A percentile compares a stretch with the other conserved stretches of the same genome.
phyloP scores from a whole-genome alignment of 1,139 yeast genomes.

The Debaryomycetaceae sp. region DNA sequence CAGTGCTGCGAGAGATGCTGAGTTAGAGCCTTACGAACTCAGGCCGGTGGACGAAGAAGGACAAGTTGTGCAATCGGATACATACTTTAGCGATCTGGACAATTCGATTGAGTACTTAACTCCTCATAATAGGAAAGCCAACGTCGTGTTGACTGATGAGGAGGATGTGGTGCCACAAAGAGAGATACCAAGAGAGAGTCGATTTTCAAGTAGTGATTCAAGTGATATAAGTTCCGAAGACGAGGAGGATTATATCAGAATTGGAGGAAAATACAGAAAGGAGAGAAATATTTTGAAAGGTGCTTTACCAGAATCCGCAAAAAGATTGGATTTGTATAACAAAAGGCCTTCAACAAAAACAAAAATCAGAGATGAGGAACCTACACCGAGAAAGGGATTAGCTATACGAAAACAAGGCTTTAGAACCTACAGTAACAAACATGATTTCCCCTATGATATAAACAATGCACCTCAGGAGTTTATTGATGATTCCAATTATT shows the following conservation, averaged over 20 bases:
- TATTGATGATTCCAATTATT: constrained; percentile 3
- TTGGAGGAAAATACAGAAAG: constrained; percentile 31
- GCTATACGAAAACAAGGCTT: constrained; percentile 25
- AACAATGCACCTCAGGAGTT: not conserved
- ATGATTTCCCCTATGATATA: not conserved
- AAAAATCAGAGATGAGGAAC: constrained; percentile 2
- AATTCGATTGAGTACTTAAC: not conserved
- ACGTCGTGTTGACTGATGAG: not conserved
- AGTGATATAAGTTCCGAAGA: constrained; percentile 6
- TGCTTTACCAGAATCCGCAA: constrained; percentile 40
- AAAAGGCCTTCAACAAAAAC: constrained; percentile 6
- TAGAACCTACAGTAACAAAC: not conserved
- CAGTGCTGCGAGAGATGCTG: not conserved
- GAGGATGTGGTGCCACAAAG: not conserved
- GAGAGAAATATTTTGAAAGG: constrained; percentile 31
- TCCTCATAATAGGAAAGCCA: not conserved
- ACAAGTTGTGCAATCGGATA: not conserved
- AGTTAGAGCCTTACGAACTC: not conserved
- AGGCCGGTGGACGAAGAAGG: not conserved
- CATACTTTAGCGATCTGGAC: constrained; percentile 1
- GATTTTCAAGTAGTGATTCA: not conserved
- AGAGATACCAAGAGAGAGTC: not conserved
- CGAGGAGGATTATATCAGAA: constrained; percentile 19
- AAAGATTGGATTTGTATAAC: constrained; percentile 25
- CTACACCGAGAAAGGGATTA: constrained; percentile 31